These are phyloP conservation scores for Chaetoceros tenuissimus DNA, from an alignment of 108 stramenopile species.

Conservation along the genomic window DNA sequence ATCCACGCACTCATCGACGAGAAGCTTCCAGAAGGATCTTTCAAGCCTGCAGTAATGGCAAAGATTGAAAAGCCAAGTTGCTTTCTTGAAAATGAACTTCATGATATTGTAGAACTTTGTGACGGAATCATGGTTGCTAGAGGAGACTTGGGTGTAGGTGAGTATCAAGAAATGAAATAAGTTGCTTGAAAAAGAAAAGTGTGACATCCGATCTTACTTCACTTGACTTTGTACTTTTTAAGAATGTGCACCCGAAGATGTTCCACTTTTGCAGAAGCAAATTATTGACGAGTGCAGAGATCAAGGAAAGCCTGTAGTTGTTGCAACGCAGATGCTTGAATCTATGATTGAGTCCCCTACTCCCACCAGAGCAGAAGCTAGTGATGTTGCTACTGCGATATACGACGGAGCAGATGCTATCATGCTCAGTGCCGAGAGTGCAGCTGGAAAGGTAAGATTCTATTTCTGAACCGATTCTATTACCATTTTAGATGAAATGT, in stretches of 20 bases:
- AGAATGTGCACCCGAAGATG: slow-evolving; percentile 83
- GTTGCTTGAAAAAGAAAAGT: neutral
- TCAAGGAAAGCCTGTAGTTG: slow-evolving; percentile 85
- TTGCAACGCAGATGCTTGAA: slow-evolving; percentile 85
- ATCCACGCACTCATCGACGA: slow-evolving; percentile 65
- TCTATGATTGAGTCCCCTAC: slow-evolving; percentile 89
- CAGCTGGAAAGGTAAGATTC: slow-evolving; percentile 58
- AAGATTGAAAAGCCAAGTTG: slow-evolving; percentile 95
- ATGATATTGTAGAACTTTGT: slow-evolving; percentile 70
- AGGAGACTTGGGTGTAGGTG: slow-evolving; percentile 95
- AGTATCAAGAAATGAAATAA: neutral
- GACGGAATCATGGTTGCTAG: slow-evolving; percentile 98
- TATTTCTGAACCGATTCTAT: neutral
- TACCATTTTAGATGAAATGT: neutral
- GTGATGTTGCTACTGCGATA: slow-evolving; percentile 93
- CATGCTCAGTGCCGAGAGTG: slow-evolving; percentile 92
- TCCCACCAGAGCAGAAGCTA: slow-evolving; percentile 91
- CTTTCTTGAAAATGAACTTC: slow-evolving; percentile 65
- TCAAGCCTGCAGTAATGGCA: slow-evolving; percentile 83
- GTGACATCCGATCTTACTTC: neutral
- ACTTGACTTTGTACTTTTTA: neutral
- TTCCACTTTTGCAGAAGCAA: slow-evolving; percentile 90
- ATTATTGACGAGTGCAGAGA: slow-evolving; percentile 89
- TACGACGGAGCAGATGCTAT: slow-evolving; percentile 96
- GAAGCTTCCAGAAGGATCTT: slow-evolving; percentile 45